Conservation (phyloP, 257 asterid genomes). For the Lavandula angustifolia region DNA sequence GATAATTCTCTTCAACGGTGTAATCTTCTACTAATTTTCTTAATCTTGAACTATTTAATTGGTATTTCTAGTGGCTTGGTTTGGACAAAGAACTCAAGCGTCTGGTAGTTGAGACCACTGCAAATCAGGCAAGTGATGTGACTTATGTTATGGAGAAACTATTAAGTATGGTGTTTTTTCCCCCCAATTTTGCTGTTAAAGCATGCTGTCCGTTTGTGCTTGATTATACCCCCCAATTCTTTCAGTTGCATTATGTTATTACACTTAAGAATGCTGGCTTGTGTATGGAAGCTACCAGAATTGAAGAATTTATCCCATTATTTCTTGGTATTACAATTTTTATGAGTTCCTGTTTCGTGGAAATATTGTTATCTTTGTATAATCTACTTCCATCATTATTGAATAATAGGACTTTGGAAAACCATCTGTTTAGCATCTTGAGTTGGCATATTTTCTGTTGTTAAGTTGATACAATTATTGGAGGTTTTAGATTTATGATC, state of each 20-base stretch:
- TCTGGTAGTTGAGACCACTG: conserved; percentile 74
- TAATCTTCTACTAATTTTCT: conserved; percentile 4
- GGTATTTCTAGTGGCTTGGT: conserved; percentile 69
- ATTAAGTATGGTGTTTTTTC: background rate
- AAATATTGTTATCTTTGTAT: background rate
- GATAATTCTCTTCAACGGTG: conserved; percentile 2
- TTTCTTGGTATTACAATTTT: conserved; percentile 10
- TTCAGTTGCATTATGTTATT: background rate
- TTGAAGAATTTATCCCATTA: background rate
- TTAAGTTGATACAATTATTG: conserved; percentile 9
- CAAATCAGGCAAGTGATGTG: conserved; percentile 61
- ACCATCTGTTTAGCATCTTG: background rate
- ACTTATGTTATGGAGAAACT: conserved; percentile 19
- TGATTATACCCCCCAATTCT: conserved; percentile 3
- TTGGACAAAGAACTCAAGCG: conserved; percentile 70
- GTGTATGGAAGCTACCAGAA: background rate
- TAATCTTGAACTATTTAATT: conserved; percentile 16
- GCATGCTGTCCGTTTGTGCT: background rate
- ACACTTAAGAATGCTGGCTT: background rate
- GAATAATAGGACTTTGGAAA: background rate
- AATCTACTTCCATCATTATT: background rate
- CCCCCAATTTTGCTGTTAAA: conserved; percentile 7
- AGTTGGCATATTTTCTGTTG: conserved; percentile 12
- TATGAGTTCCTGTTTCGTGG: background rate
- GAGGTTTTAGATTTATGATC: conserved; percentile 3